Conservation (phyloP, 2,329 filamentous ascomycete genomes). For the Calonectria fujianensis region DNA sequence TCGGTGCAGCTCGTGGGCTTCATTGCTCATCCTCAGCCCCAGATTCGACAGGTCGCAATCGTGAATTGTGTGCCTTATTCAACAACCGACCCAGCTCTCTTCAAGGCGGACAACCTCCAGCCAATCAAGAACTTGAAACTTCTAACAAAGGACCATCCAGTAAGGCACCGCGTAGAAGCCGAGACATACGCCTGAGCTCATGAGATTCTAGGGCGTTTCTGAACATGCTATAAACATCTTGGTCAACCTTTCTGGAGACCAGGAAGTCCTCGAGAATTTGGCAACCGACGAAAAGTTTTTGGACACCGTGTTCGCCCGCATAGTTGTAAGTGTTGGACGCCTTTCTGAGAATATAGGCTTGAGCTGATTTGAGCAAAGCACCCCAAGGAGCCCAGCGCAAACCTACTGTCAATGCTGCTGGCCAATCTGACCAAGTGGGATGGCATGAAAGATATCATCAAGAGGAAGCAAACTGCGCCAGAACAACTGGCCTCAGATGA, state of each 20-base stretch:
- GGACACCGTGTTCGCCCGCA: slow-evolving; percentile 80
- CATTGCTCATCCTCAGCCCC: slow-evolving; percentile 92
- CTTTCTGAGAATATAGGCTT: not conserved
- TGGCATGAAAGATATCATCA: slow-evolving; percentile 80
- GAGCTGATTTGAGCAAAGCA: slow-evolving; percentile 68
- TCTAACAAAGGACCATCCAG: slow-evolving; percentile 87
- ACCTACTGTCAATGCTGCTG: slow-evolving; percentile 91
- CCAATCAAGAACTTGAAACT: slow-evolving; percentile 93
- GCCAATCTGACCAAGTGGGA: slow-evolving; percentile 93
- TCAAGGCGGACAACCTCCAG: slow-evolving; percentile 86
- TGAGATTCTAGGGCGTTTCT: slow-evolving; percentile 82
- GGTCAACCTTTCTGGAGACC: slow-evolving; percentile 88
- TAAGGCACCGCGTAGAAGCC: slow-evolving; percentile 64
- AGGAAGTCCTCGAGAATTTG: slow-evolving; percentile 82
- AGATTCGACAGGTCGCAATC: slow-evolving; percentile 89
- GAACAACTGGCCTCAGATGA: slow-evolving; percentile 83
- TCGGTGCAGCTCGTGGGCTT: slow-evolving; percentile 87
- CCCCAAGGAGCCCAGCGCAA: slow-evolving; percentile 85
- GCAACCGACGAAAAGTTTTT: slow-evolving; percentile 88
- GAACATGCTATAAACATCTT: slow-evolving; percentile 94
- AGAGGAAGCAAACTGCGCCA: slow-evolving; percentile 80
- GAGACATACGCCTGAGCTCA: slow-evolving; percentile 28
- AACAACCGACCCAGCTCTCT: slow-evolving; percentile 82
- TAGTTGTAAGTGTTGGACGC: slow-evolving; percentile 77
- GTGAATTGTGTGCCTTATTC: slow-evolving; percentile 93